Conservation (phyloP, 2,329 filamentous ascomycete genomes). For the Colletotrichum brevisporum region DNA sequence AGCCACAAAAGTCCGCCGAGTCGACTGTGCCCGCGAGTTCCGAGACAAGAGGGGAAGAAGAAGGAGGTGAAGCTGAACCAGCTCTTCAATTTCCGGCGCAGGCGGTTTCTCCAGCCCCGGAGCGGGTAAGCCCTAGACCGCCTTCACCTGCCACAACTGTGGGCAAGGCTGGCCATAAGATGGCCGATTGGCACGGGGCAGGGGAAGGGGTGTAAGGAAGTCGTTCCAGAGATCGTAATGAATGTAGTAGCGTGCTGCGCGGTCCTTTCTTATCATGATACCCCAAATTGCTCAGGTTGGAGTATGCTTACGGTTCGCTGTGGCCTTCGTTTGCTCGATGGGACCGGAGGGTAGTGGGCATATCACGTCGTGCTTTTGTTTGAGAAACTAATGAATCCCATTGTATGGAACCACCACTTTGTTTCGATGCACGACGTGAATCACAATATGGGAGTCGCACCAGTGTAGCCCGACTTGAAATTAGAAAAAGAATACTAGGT, state of each 20-base stretch:
- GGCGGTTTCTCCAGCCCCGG: conserved; percentile 31
- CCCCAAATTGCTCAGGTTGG: conserved; percentile 16
- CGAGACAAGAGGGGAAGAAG: conserved; percentile 72
- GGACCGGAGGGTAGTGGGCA: not conserved
- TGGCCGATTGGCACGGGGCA: conserved; percentile 66
- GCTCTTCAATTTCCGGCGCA: conserved; percentile 71
- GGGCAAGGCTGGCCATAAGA: conserved; percentile 73
- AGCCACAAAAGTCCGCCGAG: conserved; percentile 55
- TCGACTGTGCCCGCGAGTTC: conserved; percentile 63
- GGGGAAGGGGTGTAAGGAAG: conserved; percentile 38
- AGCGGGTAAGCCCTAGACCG: conserved; percentile 29
- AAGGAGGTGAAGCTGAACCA: conserved; percentile 78
- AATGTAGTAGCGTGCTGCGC: conserved; percentile 2
- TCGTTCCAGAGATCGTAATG: conserved; percentile 24
- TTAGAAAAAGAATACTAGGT: no score
- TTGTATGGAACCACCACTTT: no score
- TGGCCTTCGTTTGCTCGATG: not conserved
- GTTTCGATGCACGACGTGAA: no score
- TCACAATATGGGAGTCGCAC: no score
- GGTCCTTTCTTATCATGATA: conserved; percentile 28
- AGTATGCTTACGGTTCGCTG: conserved; percentile 8
- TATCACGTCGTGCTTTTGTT: not conserved
- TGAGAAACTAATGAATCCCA: not conserved
- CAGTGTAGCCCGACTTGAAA: no score
- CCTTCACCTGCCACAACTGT: conserved; percentile 71